These are phyloP conservation scores for Camellia oleifera DNA, from an alignment of 179 eudicot genomes.

Conservation along the genomic window DNA sequence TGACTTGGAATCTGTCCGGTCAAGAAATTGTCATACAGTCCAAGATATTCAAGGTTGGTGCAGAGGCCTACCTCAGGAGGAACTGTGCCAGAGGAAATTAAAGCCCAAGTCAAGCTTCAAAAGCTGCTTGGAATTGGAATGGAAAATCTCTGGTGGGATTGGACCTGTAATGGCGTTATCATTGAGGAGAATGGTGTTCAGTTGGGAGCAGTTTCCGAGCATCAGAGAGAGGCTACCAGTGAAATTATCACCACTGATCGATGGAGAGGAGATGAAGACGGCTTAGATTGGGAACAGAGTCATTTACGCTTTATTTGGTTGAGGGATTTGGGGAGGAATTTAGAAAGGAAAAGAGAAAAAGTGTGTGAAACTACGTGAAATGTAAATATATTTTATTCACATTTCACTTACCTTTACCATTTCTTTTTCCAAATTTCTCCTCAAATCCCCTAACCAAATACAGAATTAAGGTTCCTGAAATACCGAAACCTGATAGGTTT, in stretches of 20 bases:
- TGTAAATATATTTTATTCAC: no score
- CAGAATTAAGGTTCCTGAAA: no score
- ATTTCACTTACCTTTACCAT: no score
- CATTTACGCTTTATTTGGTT: background rate
- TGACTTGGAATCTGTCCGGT: slow-evolving; percentile 19
- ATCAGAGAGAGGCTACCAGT: slow-evolving; percentile 10
- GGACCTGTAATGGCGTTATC: slow-evolving; percentile 13
- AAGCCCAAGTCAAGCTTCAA: slow-evolving; percentile 16
- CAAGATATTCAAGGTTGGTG: slow-evolving; percentile 20
- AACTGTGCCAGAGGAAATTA: slow-evolving; percentile 18
- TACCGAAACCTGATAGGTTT: no score
- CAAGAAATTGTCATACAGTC: slow-evolving; percentile 15
- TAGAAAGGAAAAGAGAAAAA: background rate
- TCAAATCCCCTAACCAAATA: no score
- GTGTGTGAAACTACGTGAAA: no score
- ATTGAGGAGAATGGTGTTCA: background rate
- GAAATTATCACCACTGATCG: slow-evolving; percentile 23
- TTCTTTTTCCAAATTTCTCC: no score
- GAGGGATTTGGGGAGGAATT: slow-evolving; percentile 13
- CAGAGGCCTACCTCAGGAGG: slow-evolving; percentile 21
- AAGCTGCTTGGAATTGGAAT: slow-evolving; percentile 7
- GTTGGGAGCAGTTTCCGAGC: slow-evolving; percentile 17
- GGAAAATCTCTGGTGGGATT: slow-evolving; percentile 19
- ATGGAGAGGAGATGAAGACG: slow-evolving; percentile 11
- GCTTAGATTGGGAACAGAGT: slow-evolving; percentile 20